These are phyloP conservation scores for Verticillium tricorpus DNA, from an alignment of 2,329 filamentous ascomycete species.

Conservation along the genomic window DNA sequence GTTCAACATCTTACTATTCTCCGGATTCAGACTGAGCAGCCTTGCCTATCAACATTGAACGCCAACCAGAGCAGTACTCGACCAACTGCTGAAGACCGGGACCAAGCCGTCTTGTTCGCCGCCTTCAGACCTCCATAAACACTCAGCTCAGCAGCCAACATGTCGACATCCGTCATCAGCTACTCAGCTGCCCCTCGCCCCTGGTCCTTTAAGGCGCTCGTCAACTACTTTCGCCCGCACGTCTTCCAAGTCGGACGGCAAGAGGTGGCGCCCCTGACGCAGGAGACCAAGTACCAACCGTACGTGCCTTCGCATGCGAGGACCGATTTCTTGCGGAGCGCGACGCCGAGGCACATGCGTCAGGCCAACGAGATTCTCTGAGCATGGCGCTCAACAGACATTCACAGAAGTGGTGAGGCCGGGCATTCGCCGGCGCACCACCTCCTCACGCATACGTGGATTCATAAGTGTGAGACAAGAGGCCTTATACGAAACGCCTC, in stretches of 20 bases:
- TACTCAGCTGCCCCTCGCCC: neutral
- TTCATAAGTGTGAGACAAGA: neutral
- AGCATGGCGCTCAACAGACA: neutral
- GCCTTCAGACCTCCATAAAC: neutral
- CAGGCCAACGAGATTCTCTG: constrained; percentile 24
- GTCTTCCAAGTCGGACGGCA: neutral
- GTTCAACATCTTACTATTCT: neutral
- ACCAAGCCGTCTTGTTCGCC: neutral
- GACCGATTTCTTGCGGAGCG: constrained; percentile 34
- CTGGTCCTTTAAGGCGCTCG: neutral
- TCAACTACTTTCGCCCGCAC: neutral
- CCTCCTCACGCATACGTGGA: neutral
- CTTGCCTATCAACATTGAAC: neutral
- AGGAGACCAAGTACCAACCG: constrained; percentile 1
- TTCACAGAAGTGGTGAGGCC: neutral
- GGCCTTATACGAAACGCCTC: neutral
- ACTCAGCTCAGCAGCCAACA: neutral
- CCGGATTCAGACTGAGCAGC: neutral
- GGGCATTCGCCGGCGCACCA: neutral
- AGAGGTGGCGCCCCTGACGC: neutral
- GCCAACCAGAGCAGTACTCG: neutral
- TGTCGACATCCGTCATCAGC: neutral
- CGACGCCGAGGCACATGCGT: constrained; percentile 33
- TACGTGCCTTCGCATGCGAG: constrained; percentile 34
- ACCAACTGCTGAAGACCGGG: neutral